Evolutionary conservation across 1,284 basidiomycete species (phyloP).

Genomic region (Moesziomyces antarcticus): DNA sequence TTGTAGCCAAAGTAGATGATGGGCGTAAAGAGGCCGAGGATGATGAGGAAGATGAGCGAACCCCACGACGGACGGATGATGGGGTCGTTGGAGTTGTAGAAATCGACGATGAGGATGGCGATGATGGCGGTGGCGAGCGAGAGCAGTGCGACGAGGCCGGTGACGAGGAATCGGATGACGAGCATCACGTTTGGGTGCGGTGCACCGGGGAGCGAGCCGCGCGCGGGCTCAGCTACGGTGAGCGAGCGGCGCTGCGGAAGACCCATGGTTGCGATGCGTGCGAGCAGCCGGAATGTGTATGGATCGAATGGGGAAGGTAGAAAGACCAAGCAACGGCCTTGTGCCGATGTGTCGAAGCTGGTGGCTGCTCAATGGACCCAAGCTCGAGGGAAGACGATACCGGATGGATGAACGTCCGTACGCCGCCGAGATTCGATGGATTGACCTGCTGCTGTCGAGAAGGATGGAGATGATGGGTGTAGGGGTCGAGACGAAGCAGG

Average conservation of each 20-base stretch:
- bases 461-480: constrained; percentile 9
- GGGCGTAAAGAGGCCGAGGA: constrained; percentile 67
- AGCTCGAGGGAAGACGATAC: too few relatives aligned
- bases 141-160: constrained; percentile 60
- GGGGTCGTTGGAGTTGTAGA: constrained; percentile 67
- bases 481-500: constrained; percentile 16
- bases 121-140: constrained; percentile 63
- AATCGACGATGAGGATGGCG: constrained; percentile 63
- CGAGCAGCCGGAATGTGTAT: neutral
- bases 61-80: constrained; percentile 68
- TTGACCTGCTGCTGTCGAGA: neutral
- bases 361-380: too few relatives aligned
- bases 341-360: too few relatives aligned
- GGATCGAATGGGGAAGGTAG: neutral
- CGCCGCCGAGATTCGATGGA: neutral
- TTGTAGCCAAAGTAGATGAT: constrained; percentile 68
- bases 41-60: constrained; percentile 67
- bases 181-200: constrained; percentile 62
- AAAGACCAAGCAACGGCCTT: too few relatives aligned
- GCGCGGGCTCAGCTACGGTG: constrained; percentile 46
- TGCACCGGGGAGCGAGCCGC: constrained; percentile 38
- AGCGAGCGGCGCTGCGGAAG: constrained; percentile 59
- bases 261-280: constrained; percentile 47
- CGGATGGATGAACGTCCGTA: neutral
- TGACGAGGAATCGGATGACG: constrained; percentile 61